Evolutionary conservation across 2,329 filamentous ascomycete species (phyloP).

Genomic region (Sporothrix variecibatus): DNA sequence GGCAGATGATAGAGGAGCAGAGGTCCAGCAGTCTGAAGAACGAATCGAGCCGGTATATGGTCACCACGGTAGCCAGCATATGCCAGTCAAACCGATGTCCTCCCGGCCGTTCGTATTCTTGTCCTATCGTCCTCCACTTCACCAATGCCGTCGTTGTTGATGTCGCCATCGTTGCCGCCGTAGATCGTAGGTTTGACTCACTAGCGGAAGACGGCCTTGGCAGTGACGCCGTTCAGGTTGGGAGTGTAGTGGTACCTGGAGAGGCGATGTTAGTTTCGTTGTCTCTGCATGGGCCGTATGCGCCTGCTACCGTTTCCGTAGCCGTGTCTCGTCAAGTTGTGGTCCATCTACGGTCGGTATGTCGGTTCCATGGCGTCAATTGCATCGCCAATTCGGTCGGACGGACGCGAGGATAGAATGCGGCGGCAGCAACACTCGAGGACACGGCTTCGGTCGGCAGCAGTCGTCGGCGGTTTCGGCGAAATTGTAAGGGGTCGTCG

Average conservation of each 20-base stretch:
- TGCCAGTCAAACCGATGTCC: not conserved
- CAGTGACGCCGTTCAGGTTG: constrained; percentile 56
- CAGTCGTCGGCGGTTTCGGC: not conserved
- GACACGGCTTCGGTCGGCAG: not conserved
- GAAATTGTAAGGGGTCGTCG: constrained; percentile 28
- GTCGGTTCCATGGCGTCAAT: not conserved
- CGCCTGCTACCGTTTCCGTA: not conserved
- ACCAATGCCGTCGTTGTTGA: not conserved
- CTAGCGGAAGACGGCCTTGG: constrained; percentile 38
- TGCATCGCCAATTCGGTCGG: not conserved
- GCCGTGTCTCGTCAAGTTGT: not conserved
- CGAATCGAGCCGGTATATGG: not conserved
- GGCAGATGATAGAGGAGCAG: not conserved
- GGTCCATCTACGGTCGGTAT: not conserved
- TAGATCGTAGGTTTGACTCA: not conserved
- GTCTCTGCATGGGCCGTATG: not conserved
- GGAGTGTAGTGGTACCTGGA: constrained; percentile 61
- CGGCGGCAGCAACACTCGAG: not conserved
- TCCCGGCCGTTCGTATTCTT: not conserved
- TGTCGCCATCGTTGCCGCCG: not conserved
- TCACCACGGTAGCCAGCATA: not conserved
- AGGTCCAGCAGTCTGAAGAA: not conserved
- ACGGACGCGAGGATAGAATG: not conserved
- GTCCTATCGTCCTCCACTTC: not conserved
- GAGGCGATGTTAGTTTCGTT: not conserved